Percentiles rank a stretch among this genome's conserved stretches.
phyloP scores from a whole-genome alignment of 1,284 basidiomycete genomes.

The Somion occarium region DNA sequence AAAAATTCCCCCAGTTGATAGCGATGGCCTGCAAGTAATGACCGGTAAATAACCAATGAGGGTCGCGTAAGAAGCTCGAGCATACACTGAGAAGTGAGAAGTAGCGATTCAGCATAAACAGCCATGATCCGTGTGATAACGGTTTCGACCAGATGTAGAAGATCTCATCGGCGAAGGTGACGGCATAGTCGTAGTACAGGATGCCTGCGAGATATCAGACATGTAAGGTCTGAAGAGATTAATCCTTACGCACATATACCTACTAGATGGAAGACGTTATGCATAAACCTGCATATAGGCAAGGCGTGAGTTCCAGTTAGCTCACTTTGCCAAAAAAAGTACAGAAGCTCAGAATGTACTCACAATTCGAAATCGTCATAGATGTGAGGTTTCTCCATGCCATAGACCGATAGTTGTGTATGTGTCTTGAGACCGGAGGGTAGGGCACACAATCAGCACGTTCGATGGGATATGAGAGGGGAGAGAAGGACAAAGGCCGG shows the following conservation, averaged over 20 bases:
- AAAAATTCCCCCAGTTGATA: conserved; percentile 25
- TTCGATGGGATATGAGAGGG: too few species aligned
- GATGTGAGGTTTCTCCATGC: too few species aligned
- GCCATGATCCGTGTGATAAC: conserved; percentile 11
- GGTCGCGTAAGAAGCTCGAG: background rate
- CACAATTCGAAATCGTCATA: too few species aligned
- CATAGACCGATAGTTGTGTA: too few species aligned
- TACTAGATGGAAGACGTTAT: conserved; percentile 18
- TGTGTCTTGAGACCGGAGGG: conserved; percentile 2
- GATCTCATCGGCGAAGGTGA: conserved; percentile 25
- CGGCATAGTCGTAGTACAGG: conserved; percentile 25
- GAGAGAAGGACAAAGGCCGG: too few species aligned
- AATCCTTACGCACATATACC: conserved; percentile 25
- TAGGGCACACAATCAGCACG: background rate
- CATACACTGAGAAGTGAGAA: conserved; percentile 25
- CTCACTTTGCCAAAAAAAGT: too few species aligned
- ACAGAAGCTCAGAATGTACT: too few species aligned
- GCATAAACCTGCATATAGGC: conserved; percentile 22
- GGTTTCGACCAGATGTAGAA: conserved; percentile 22
- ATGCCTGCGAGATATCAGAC: conserved; percentile 15
- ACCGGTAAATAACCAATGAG: background rate
- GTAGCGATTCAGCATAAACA: conserved; percentile 27
- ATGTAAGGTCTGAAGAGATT: background rate
- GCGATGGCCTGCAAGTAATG: conserved; percentile 20
- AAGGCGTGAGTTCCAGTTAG: too few species aligned